phyloP scores from a whole-genome alignment of 441 rosid species.

The Populus tomentosa region DNA sequence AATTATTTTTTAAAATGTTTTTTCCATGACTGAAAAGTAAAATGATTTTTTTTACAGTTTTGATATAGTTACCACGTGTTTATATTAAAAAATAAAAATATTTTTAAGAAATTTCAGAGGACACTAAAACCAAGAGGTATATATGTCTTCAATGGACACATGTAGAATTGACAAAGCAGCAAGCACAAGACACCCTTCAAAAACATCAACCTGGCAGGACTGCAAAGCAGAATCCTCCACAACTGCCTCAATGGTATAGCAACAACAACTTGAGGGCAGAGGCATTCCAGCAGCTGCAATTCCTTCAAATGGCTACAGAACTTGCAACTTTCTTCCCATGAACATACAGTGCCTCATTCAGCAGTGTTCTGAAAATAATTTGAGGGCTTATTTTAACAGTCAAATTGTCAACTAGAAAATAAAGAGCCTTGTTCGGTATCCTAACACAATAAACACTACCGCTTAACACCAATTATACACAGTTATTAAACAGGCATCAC shows the following conservation, averaged over 20 bases:
- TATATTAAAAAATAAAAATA: no score
- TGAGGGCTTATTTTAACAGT: not conserved
- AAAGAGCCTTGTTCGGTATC: not conserved
- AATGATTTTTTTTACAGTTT: no score
- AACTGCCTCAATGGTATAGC: no score
- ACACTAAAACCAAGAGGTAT: not conserved
- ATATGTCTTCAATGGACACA: not conserved
- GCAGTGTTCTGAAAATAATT: not conserved
- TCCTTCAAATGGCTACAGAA: not conserved
- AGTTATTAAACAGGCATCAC: not conserved
- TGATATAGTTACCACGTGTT: no score
- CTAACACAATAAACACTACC: conserved; percentile 3
- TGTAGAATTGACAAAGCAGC: not conserved
- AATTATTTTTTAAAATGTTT: no score
- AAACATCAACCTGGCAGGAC: not conserved
- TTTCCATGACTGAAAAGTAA: no score
- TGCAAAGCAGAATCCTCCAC: not conserved
- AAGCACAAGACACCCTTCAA: not conserved
- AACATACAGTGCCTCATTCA: not conserved
- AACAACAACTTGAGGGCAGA: not conserved
- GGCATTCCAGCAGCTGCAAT: not conserved
- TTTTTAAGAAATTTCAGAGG: not conserved
- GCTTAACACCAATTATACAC: not conserved
- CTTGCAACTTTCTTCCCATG: not conserved
- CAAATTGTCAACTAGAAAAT: not conserved